Base-by-base conservation (phyloP, 768 basidiomycete species). In the Russula ochroleuca region DNA sequence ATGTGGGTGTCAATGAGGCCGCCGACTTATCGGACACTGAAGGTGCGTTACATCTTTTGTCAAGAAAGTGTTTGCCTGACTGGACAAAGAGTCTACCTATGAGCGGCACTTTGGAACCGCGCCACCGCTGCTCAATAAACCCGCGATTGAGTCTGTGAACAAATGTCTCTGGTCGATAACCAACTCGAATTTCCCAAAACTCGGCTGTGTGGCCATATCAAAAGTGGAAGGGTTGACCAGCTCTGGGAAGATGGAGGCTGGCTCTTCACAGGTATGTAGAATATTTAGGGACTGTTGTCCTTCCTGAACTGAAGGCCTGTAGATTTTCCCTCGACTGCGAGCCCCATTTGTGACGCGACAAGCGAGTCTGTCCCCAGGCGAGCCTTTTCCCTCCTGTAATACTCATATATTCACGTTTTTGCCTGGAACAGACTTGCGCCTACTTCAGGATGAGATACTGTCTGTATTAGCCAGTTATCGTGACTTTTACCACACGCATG, bases 401-500 rank as follows among this genome's bases (percentile, higher is more conserved):
- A 57, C 33, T 37, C 48, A 38, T 51, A 31, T 33, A 43, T 28
- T 54, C 17, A 51, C 50, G 13, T 5, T 19, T 47, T 45, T n/a
- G 10, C 55, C 11, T 35, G 52, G 49, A 28, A 52, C 58, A 86
- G 85, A 81, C 57, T 74, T 80, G 55, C 76, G 69, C 21, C 79
- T 81, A 59, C 69, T 89, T 8, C 88, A 90, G 72, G 82, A 85
- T 54, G 85, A 88, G 65, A 70, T 92, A 1, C 76, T 92, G n/a
- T 85, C 85, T 6, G 73, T 79, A 4, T 76, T 90, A 33, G 85
- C 81, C 38, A 80, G 85, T 1, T 80, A 93, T 62, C 79, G 84
- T 66, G 96, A 99, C 71, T 69, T 98, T 21, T 92, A 90, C 70
- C 70, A 90, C 33, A 80, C 93, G 23, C 82, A 83, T 8, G 78